These are phyloP conservation scores for Sclerotiophoma versabilis DNA, from an alignment of 2,329 filamentous ascomycete genomes.

Conservation along the genomic window DNA sequence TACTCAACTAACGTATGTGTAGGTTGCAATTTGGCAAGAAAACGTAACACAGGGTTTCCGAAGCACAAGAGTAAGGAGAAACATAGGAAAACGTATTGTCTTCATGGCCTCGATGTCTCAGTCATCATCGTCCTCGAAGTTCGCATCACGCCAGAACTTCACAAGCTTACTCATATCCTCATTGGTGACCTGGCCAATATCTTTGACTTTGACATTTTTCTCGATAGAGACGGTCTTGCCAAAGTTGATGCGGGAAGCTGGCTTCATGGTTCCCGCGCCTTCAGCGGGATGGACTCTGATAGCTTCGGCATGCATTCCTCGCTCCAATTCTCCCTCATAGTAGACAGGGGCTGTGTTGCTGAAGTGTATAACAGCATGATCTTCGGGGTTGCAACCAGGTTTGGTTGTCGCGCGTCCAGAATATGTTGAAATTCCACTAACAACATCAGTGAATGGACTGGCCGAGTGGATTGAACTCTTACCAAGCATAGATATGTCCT, in stretches of 20 bases:
- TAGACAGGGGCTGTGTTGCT: not conserved
- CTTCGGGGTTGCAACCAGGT: not conserved
- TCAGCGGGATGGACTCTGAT: constrained; percentile 43
- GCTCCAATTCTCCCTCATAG: constrained; percentile 16
- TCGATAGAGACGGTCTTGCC: constrained; percentile 48
- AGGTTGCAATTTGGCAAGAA: too few relatives aligned
- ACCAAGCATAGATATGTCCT: constrained; percentile 38
- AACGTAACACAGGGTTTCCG: too few relatives aligned
- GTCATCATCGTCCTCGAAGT: too few relatives aligned
- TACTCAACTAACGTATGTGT: too few relatives aligned
- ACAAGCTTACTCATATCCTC: not conserved
- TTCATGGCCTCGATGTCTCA: too few relatives aligned
- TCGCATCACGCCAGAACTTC: too few relatives aligned
- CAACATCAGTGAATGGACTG: too few relatives aligned
- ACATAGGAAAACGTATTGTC: too few relatives aligned
- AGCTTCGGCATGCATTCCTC: constrained; percentile 45
- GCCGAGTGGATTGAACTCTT: too few relatives aligned
- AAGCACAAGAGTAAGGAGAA: too few relatives aligned
- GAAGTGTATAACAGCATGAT: not conserved
- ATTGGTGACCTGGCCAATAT: constrained; percentile 47
- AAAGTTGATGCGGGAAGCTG: constrained; percentile 51
- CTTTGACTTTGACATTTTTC: constrained; percentile 53
- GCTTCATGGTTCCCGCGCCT: not conserved
- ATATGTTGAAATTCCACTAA: constrained; percentile 53
- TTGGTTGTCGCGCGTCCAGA: constrained; percentile 34